phyloP scores from a whole-genome alignment of 257 asterid genomes.

The Cynanchum wilfordii region DNA sequence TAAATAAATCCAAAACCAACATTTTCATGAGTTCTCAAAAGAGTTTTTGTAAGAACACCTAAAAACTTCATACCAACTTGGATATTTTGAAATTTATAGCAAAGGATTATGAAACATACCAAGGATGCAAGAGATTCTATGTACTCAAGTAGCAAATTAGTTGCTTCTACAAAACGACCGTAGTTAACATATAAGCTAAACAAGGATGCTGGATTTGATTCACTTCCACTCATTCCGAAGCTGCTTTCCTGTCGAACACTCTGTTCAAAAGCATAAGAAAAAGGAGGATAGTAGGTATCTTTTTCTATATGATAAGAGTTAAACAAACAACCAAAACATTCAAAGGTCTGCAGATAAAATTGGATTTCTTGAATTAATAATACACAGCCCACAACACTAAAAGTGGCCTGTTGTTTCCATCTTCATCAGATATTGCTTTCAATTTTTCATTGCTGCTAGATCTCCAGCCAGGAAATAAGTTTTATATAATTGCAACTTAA shows the following conservation, averaged over 20 bases:
- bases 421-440: background rate
- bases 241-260: conserved; percentile 50
- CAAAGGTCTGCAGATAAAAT: conserved; percentile 6
- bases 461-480: background rate
- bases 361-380: background rate
- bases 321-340: conserved; percentile 1
- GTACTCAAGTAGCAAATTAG: conserved; percentile 72
- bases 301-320: background rate
- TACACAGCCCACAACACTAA: background rate
- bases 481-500: background rate
- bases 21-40: background rate
- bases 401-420: background rate
- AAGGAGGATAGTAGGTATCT: conserved; percentile 1
- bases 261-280: conserved; percentile 31
- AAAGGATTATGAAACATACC: conserved; percentile 38
- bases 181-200: conserved; percentile 72
- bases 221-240: conserved; percentile 80
- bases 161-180: conserved; percentile 84
- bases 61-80: background rate
- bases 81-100: conserved; percentile 13
- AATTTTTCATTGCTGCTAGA: background rate
- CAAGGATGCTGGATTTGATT: conserved; percentile 76
- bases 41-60: background rate
- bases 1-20: background rate
- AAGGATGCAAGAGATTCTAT: conserved; percentile 56